phyloP scores from a whole-genome alignment of 1,284 basidiomycete species.

The Phellopilus nigrolimitatus region DNA sequence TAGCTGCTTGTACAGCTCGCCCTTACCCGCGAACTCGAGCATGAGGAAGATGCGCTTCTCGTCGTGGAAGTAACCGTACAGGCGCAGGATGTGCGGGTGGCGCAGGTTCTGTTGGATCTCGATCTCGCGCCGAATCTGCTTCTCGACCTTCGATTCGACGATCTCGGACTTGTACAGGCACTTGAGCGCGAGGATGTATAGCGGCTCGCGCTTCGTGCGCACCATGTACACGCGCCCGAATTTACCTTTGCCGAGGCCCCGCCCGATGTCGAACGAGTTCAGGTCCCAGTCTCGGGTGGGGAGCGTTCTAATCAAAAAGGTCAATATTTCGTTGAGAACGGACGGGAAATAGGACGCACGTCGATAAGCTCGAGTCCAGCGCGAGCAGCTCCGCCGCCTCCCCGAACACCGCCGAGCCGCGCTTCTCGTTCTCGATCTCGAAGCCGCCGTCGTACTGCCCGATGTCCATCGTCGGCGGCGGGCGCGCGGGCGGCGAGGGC shows the following conservation, averaged over 20 bases:
- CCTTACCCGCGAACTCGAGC: constrained; percentile 64
- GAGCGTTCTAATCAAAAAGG: constrained; percentile 35
- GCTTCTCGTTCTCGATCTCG: constrained; percentile 71
- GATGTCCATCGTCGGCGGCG: constrained; percentile 43
- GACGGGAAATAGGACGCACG: constrained; percentile 39
- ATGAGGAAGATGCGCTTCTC: constrained; percentile 63
- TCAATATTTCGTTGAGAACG: background rate
- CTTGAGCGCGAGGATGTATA: constrained; percentile 96
- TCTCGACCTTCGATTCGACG: constrained; percentile 82
- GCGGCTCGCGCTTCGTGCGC: constrained; percentile 81
- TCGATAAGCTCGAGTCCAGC: constrained; percentile 66
- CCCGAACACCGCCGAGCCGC: constrained; percentile 57
- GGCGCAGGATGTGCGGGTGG: constrained; percentile 86
- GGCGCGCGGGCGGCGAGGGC: background rate
- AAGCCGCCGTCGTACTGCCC: constrained; percentile 85
- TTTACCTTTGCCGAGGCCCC: constrained; percentile 96
- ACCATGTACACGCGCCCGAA: constrained; percentile 99
- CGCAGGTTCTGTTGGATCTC: constrained; percentile 98
- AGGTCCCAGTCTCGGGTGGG: constrained; percentile 84
- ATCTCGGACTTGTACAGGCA: constrained; percentile 97
- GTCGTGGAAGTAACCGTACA: constrained; percentile 69
- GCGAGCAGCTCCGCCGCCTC: constrained; percentile 74
- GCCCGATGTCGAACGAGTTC: constrained; percentile 88
- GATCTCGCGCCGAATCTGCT: constrained; percentile 94
- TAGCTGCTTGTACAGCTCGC: constrained; percentile 87